A percentile compares a stretch with the other conserved stretches of the same genome.
Conservation (phyloP, 2,329 filamentous ascomycete species). For the Trichophyton equinum region DNA sequence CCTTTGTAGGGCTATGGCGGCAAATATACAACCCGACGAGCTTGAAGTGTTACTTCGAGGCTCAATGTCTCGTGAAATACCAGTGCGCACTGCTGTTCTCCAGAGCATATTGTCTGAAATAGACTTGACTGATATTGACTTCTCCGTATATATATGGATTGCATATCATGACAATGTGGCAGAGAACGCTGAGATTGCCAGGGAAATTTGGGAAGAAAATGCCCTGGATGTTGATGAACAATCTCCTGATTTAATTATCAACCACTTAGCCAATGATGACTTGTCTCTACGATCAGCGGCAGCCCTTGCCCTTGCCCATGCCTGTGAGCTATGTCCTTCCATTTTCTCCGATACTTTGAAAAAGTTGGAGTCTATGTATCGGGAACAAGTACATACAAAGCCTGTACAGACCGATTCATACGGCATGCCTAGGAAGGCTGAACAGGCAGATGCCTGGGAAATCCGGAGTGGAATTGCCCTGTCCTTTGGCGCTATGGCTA, state of each 20-base stretch:
- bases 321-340: constrained; percentile 48
- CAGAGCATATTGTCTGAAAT: constrained; percentile 86
- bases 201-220: constrained; percentile 92
- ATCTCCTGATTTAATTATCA: constrained; percentile 55
- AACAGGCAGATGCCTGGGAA: constrained; percentile 84
- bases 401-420: constrained; percentile 79
- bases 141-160: constrained; percentile 86
- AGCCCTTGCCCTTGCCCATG: constrained; percentile 66
- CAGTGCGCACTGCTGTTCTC: constrained; percentile 71
- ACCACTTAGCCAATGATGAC: constrained; percentile 70
- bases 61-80: constrained; percentile 61
- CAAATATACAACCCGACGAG: constrained; percentile 63
- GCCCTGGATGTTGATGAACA: constrained; percentile 57
- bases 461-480: constrained; percentile 76
- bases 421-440: constrained; percentile 84
- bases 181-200: constrained; percentile 72
- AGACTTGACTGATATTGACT: constrained; percentile 75
- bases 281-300: constrained; percentile 71
- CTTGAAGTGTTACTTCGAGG: constrained; percentile 65
- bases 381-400: constrained; percentile 67
- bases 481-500: constrained; percentile 70
- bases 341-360: constrained; percentile 51
- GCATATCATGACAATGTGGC: constrained; percentile 81
- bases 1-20: constrained; percentile 69
- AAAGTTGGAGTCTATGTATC: constrained; percentile 58